A percentile compares a stretch with the other conserved stretches of the same genome.
Conservation (phyloP, 2,329 filamentous ascomycete species). For the Phialemonium atrogriseum region DNA sequence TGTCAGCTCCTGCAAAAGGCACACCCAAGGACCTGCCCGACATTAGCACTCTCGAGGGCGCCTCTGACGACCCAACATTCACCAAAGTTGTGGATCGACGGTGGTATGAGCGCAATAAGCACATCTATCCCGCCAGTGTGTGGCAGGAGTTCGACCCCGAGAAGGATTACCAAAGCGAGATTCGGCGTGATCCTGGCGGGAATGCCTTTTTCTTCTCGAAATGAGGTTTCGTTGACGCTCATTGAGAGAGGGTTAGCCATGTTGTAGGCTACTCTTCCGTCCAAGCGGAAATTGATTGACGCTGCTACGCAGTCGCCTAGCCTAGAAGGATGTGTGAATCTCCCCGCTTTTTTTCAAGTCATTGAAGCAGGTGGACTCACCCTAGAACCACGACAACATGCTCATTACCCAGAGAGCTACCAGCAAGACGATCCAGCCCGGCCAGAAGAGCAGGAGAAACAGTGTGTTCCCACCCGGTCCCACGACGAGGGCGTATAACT, state of each 20-base stretch:
- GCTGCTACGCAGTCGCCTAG: too few species aligned
- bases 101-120: conserved; percentile 97
- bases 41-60: conserved; percentile 61
- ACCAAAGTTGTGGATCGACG: conserved; percentile 94
- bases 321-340: not conserved
- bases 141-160: conserved; percentile 95
- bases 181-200: conserved; percentile 76
- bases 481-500: conserved; percentile 42
- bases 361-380: conserved; percentile 16
- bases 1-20: conserved; percentile 27
- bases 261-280: conserved; percentile 1
- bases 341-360: conserved; percentile 6
- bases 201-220: conserved; percentile 86
- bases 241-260: not conserved
- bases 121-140: conserved; percentile 91
- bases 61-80: conserved; percentile 63
- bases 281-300: too few species aligned
- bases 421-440: conserved; percentile 43
- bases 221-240: conserved; percentile 13
- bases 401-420: conserved; percentile 21
- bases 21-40: conserved; percentile 32
- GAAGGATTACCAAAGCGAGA: conserved; percentile 70
- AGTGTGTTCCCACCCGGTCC: conserved; percentile 40
- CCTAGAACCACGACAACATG: conserved; percentile 21
- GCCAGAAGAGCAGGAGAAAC: conserved; percentile 46